Evolutionary conservation across 2,329 filamentous ascomycete species (phyloP).

Genomic region (Gnomoniopsis sp.): DNA sequence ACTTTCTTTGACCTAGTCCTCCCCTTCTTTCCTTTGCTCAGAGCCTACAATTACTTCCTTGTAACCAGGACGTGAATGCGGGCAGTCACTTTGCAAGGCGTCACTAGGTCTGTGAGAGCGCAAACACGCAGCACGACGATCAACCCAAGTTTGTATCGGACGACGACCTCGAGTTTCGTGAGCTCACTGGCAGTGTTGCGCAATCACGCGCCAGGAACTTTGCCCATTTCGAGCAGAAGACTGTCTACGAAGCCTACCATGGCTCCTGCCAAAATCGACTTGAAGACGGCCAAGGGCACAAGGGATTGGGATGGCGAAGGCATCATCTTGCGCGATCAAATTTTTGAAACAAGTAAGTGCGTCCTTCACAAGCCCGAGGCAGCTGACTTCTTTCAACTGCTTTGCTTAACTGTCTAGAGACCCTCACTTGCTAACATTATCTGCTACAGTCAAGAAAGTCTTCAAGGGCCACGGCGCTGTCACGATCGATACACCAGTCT

Average conservation of each 20-base stretch:
- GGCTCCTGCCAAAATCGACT: conserved; percentile 17
- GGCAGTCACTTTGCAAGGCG: conserved; percentile 5
- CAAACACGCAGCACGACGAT: conserved; percentile 4
- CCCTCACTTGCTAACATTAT: conserved; percentile 43
- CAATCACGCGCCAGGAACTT: background rate
- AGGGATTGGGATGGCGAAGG: conserved; percentile 25
- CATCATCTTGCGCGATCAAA: conserved; percentile 24
- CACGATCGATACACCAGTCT: conserved; percentile 78
- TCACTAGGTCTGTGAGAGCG: conserved; percentile 6
- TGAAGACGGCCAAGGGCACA: conserved; percentile 27
- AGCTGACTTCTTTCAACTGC: background rate
- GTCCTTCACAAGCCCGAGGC: background rate
- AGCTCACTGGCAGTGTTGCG: background rate
- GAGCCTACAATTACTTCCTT: background rate
- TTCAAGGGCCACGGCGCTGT: conserved; percentile 82
- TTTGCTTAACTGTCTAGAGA: background rate
- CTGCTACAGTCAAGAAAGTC: conserved; percentile 60
- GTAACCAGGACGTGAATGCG: conserved; percentile 12
- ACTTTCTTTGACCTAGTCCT: background rate
- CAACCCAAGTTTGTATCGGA: background rate
- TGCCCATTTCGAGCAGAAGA: background rate
- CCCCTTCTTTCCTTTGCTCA: background rate
- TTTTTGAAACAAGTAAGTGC: conserved; percentile 22
- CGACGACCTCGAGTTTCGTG: background rate
- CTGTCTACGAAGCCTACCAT: conserved; percentile 2